Conservation (phyloP, 352 stramenopile species). For the Phytophthora hybrid region DNA sequence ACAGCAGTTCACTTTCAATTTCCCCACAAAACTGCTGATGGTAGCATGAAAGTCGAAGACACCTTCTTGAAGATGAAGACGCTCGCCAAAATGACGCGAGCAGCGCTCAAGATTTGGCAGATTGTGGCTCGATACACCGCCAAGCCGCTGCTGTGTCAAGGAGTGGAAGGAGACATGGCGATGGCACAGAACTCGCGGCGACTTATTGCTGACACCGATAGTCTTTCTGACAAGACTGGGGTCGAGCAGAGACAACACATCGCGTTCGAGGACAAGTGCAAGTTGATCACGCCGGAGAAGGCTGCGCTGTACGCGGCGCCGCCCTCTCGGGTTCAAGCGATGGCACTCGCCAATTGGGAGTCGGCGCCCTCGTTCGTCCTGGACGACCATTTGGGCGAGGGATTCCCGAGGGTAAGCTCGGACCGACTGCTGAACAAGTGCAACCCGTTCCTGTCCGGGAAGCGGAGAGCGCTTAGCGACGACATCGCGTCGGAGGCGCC, state of each 20-base stretch:
- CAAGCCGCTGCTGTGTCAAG: conserved; percentile 40
- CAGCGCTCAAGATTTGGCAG: conserved; percentile 37
- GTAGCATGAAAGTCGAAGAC: conserved; percentile 27
- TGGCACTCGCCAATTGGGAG: conserved; percentile 43
- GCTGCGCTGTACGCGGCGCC: conserved; percentile 12
- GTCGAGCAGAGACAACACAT: conserved; percentile 21
- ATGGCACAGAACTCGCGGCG: conserved; percentile 37
- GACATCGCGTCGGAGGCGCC: conserved; percentile 35
- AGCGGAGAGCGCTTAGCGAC: conserved; percentile 29
- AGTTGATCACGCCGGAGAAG: conserved; percentile 30
- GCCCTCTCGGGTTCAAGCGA: conserved; percentile 21
- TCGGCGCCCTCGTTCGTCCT: conserved; percentile 33
- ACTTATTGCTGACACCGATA: conserved; percentile 12
- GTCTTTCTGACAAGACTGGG: conserved; percentile 4
- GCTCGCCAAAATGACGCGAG: conserved; percentile 24
- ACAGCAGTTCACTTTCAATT: conserved; percentile 31
- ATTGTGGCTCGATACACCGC: conserved; percentile 33
- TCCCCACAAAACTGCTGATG: conserved; percentile 8
- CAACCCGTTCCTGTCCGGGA: conserved; percentile 44
- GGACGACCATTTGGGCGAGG: conserved; percentile 26
- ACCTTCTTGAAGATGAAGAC: conserved; percentile 18
- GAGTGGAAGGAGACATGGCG: conserved; percentile 32
- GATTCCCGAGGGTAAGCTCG: conserved; percentile 18
- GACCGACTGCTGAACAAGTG: conserved; percentile 44
- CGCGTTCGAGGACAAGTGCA: conserved; percentile 44